phyloP scores from a whole-genome alignment of 2,329 filamentous ascomycete species.

The Emmonsiellopsis sp. region DNA sequence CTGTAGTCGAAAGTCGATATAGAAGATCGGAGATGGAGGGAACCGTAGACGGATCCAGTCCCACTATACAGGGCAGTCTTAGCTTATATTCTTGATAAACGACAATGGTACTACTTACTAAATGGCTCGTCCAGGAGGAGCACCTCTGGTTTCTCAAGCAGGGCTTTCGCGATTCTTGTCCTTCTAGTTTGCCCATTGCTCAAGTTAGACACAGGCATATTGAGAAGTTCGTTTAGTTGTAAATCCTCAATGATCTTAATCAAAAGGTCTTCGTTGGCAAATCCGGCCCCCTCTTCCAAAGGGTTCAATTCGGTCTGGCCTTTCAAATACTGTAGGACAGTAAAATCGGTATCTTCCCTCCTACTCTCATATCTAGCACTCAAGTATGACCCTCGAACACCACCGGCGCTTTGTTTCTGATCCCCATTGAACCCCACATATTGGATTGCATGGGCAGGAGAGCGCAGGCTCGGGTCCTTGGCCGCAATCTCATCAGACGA shows the following conservation, averaged over 20 bases:
- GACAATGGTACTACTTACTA: constrained; percentile 37
- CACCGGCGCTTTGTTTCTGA: constrained; percentile 40
- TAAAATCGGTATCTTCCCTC: constrained; percentile 80
- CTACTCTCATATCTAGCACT: constrained; percentile 84
- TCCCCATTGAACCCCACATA: constrained; percentile 88
- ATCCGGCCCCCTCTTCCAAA: constrained; percentile 35
- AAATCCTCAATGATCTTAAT: constrained; percentile 60
- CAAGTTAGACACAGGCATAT: constrained; percentile 77
- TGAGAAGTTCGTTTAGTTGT: constrained; percentile 56
- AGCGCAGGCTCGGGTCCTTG: constrained; percentile 43
- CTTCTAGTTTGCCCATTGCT: constrained; percentile 89
- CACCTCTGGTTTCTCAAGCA: constrained; percentile 69
- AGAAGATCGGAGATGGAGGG: constrained; percentile 62
- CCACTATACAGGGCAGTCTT: constrained; percentile 44
- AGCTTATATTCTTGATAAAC: constrained; percentile 1
- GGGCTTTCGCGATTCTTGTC: constrained; percentile 76
- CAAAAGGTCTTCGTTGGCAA: constrained; percentile 44
- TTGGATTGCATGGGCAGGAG: constrained; percentile 60
- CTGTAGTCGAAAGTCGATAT: constrained; percentile 54
- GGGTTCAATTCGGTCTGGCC: constrained; percentile 80
- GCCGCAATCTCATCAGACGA: constrained; percentile 50
- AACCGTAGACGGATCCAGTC: constrained; percentile 76
- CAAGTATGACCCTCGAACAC: constrained; percentile 63
- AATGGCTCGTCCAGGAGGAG: constrained; percentile 88
- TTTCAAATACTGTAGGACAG: constrained; percentile 66